Evolutionary conservation across 495 filamentous ascomycete genomes (phyloP).

Genomic region (Aspergillus leporis): DNA sequence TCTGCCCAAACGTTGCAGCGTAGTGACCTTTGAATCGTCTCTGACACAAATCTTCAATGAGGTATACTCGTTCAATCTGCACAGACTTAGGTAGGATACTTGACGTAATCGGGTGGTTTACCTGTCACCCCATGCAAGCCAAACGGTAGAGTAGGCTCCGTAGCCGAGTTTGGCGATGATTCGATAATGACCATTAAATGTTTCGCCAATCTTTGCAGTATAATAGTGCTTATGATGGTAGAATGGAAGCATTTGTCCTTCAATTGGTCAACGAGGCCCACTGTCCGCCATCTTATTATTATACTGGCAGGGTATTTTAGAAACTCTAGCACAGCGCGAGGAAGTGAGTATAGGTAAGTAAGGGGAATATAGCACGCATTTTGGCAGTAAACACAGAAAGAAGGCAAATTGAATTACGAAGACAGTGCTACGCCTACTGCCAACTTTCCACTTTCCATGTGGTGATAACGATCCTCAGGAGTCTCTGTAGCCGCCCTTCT

Average conservation of each 20-base stretch:
- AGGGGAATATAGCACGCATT: too few relatives aligned
- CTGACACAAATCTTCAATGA: slow-evolving; percentile 16
- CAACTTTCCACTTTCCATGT: too few relatives aligned
- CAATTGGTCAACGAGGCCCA: slow-evolving; percentile 6
- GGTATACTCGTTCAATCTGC: slow-evolving; percentile 9
- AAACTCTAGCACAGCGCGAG: too few relatives aligned
- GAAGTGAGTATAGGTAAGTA: too few relatives aligned
- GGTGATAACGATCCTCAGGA: too few relatives aligned
- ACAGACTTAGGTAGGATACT: background rate
- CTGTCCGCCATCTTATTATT: too few relatives aligned
- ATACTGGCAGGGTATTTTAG: too few relatives aligned
- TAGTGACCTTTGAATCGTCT: slow-evolving; percentile 15
- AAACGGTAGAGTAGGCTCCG: slow-evolving; percentile 48
- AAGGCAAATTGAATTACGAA: too few relatives aligned
- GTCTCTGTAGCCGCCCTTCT: too few relatives aligned
- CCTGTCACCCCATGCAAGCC: slow-evolving; percentile 46
- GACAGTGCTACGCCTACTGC: too few relatives aligned
- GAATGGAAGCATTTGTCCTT: slow-evolving; percentile 18
- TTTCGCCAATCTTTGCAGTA: slow-evolving; percentile 42
- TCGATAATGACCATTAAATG: slow-evolving; percentile 36
- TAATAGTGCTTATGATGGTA: slow-evolving; percentile 29
- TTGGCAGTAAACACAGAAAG: too few relatives aligned
- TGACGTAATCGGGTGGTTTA: background rate
- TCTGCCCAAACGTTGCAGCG: slow-evolving; percentile 13
- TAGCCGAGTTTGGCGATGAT: slow-evolving; percentile 52